Evolutionary conservation across 169 alveolate species (phyloP).

Genomic region (Plasmodium vivax): DNA sequence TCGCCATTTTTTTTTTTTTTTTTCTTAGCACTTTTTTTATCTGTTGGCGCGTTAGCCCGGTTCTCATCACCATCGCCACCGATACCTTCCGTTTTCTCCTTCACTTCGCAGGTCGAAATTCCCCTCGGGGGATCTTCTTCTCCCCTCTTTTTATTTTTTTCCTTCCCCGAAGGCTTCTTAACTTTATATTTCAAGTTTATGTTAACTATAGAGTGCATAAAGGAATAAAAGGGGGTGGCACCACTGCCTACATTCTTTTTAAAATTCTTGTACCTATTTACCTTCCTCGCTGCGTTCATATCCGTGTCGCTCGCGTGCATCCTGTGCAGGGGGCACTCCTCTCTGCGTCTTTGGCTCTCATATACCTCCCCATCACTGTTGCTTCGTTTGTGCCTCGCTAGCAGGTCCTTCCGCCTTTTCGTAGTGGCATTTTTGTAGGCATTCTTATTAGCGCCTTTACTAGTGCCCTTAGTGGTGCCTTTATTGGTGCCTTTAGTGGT

Average conservation of each 20-base stretch:
- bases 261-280: slow-evolving; percentile 3
- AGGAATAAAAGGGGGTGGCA: slow-evolving; percentile 15
- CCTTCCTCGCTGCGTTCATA: slow-evolving; percentile 7
- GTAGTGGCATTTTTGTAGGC: background rate
- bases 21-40: background rate
- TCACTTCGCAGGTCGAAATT: slow-evolving; percentile 5
- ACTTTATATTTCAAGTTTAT: slow-evolving; percentile 8
- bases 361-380: slow-evolving; percentile 69
- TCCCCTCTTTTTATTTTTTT: slow-evolving; percentile 19
- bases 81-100: background rate
- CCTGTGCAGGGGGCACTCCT: background rate
- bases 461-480: background rate
- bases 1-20: background rate
- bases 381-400: background rate
- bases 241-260: slow-evolving; percentile 2
- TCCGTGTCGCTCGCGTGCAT: slow-evolving; percentile 16
- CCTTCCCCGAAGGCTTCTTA: slow-evolving; percentile 1
- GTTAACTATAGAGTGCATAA: slow-evolving; percentile 29
- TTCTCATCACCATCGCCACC: background rate
- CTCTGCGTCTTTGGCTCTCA: background rate
- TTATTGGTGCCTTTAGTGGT: background rate
- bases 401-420: background rate
- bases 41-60: background rate
- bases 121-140: background rate
- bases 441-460: background rate